Evolutionary conservation across 768 basidiomycete genomes (phyloP), one percentile per base, ranked within the genome.

Genomic region (Boletellus emodensis): DNA sequence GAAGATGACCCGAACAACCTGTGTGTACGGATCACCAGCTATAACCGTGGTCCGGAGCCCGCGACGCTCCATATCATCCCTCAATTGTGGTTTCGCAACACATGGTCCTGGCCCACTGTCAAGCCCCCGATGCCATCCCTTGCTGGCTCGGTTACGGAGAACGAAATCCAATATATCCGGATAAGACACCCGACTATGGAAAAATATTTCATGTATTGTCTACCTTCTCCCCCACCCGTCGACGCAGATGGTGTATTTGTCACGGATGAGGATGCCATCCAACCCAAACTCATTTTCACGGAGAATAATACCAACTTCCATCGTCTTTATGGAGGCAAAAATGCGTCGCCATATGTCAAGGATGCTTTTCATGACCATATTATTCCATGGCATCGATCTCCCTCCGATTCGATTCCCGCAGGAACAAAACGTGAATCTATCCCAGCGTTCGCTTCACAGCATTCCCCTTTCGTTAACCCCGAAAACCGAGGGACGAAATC

Each of bases 321-420:
- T 63, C 81, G 96, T 47, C 76, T 99, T 22, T 99, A 97, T 66
- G 87, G 85, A 18, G 94, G 90, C 7, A 74, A 84, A 57, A 99
- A 99, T 72, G 75, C 79, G 45, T 83, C 84, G 0, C 78, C 80
- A 3, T 94, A 85, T 62, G 89, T 90, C 62, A 99, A 99, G 72
- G 96, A 99, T 63, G 94, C 89, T 11, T 99, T 99, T 76, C 95
- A 99, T 61, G 94, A 99, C 68, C 91, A 98, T 67, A 91, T 99
- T 66, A 85, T 99, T 57, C 83, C 84, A 1, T 77, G 76, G 6
- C 95, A 98, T 68, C 84, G 90, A 37, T 87, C 73, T 60, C 68
- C 63, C 14, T 70, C 75, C 3, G 75, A 80, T 17, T 71, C 47
- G 2, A 17, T 40, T 38, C 51, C 49, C 20, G n/a, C 48, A 40